phyloP scores from a whole-genome alignment of 2,329 filamentous ascomycete species.

The Davidsoniella australis region DNA sequence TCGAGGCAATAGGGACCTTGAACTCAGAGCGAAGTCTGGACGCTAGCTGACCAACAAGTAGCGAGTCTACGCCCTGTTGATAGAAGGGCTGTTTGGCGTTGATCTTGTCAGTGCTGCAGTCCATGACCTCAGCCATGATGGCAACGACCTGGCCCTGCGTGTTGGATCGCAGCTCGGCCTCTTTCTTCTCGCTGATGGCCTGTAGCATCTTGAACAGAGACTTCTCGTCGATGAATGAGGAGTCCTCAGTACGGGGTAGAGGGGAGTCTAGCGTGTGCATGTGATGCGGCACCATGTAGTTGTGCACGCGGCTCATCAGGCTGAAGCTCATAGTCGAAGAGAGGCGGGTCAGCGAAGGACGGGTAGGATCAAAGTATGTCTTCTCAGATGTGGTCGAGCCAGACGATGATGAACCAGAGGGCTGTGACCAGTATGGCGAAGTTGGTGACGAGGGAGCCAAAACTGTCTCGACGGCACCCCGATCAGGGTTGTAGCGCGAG shows the following conservation, averaged over 20 bases:
- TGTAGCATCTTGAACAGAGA: constrained; percentile 21
- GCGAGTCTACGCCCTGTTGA: constrained; percentile 34
- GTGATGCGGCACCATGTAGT: constrained; percentile 24
- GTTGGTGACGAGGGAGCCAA: constrained; percentile 1
- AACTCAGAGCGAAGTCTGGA: constrained; percentile 34
- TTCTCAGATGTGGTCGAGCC: too few species aligned
- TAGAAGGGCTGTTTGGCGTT: constrained; percentile 30
- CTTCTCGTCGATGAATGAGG: constrained; percentile 21
- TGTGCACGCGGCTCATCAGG: constrained; percentile 15
- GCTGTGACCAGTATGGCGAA: not conserved
- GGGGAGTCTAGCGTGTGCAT: constrained; percentile 21
- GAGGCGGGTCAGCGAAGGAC: constrained; percentile 5
- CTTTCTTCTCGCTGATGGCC: constrained; percentile 15
- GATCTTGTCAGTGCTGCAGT: constrained; percentile 23
- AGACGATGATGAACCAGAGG: not conserved
- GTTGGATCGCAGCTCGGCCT: constrained; percentile 15
- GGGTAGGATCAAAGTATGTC: constrained; percentile 5
- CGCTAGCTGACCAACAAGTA: constrained; percentile 34
- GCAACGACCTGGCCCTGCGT: constrained; percentile 24
- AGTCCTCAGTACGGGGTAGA: constrained; percentile 18
- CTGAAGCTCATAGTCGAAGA: constrained; percentile 7
- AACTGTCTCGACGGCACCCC: constrained; percentile 10
- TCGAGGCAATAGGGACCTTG: constrained; percentile 30
- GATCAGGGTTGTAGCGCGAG: constrained; percentile 8
- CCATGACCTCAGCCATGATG: constrained; percentile 29